phyloP scores from a whole-genome alignment of 768 basidiomycete species.

The Pulveroboletus frians region DNA sequence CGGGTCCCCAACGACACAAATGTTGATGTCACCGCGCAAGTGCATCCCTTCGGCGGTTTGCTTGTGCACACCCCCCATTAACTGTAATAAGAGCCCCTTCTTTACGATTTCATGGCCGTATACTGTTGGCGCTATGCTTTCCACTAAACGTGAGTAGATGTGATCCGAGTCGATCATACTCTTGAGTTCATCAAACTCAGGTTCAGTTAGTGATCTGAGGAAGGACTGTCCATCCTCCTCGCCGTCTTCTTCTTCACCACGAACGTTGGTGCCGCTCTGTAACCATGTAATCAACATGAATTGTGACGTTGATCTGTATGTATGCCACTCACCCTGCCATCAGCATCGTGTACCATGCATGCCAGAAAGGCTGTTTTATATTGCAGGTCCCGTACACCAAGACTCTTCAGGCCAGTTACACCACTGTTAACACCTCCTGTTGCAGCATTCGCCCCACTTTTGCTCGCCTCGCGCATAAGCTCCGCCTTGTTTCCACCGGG shows the following conservation, averaged over 20 bases:
- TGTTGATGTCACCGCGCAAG: slow-evolving; percentile 97
- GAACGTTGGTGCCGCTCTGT: slow-evolving; percentile 80
- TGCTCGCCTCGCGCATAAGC: slow-evolving; percentile 80
- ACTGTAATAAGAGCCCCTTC: slow-evolving; percentile 90
- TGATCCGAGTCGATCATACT: slow-evolving; percentile 92
- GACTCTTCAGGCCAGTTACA: slow-evolving; percentile 88
- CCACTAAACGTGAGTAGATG: slow-evolving; percentile 90
- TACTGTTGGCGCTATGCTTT: slow-evolving; percentile 95
- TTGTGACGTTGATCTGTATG: neutral
- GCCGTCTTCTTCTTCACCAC: slow-evolving; percentile 80
- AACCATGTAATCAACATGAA: slow-evolving; percentile 26
- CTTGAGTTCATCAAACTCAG: slow-evolving; percentile 92
- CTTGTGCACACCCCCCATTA: slow-evolving; percentile 99
- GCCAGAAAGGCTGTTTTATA: slow-evolving; percentile 99
- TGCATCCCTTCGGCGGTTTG: slow-evolving; percentile 95
- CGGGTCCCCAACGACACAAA: slow-evolving; percentile 97
- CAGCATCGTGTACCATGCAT: slow-evolving; percentile 93
- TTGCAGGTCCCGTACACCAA: slow-evolving; percentile 92
- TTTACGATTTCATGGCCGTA: slow-evolving; percentile 99
- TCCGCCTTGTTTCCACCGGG: slow-evolving; percentile 92
- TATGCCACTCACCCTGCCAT: slow-evolving; percentile 65
- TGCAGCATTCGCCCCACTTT: slow-evolving; percentile 51
- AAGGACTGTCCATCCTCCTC: slow-evolving; percentile 80
- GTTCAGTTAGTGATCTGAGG: slow-evolving; percentile 82
- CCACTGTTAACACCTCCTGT: slow-evolving; percentile 70